These are phyloP conservation scores for Phaeosphaeria sp. DNA, from an alignment of 2,329 filamentous ascomycete species.

Conservation along the genomic window DNA sequence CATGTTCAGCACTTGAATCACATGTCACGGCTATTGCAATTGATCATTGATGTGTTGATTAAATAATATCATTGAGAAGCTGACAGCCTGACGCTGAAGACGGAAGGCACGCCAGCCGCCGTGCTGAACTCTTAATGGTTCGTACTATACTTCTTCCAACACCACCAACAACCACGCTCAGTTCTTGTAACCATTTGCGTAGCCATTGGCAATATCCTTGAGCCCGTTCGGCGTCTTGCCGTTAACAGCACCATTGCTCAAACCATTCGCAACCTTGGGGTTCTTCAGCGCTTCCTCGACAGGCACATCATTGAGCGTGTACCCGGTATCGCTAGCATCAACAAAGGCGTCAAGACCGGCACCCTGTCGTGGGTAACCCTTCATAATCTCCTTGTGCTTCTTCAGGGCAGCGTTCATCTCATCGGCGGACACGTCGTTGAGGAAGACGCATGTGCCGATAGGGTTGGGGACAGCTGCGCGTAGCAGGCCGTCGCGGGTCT, in stretches of 20 bases:
- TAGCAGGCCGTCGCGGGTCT: conserved; percentile 72
- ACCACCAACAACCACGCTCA: conserved; percentile 8
- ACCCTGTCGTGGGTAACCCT: conserved; percentile 67
- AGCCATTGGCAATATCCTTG: conserved; percentile 20
- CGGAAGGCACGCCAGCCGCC: not conserved
- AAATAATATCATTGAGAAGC: not conserved
- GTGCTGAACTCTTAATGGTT: not conserved
- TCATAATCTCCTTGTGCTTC: conserved; percentile 69
- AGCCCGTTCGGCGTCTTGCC: conserved; percentile 10
- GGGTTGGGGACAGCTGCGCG: conserved; percentile 73
- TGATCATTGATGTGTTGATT: not conserved
- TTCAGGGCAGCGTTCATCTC: conserved; percentile 68
- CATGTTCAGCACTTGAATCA: not conserved
- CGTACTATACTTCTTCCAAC: not conserved
- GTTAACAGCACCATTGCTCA: conserved; percentile 31
- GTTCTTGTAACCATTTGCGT: conserved; percentile 35
- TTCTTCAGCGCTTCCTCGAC: conserved; percentile 40
- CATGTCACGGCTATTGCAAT: not conserved
- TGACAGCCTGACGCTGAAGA: conserved; percentile 4
- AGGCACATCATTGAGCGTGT: conserved; percentile 55
- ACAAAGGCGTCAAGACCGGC: conserved; percentile 73
- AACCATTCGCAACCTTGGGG: conserved; percentile 27
- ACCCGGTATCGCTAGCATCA: conserved; percentile 72
- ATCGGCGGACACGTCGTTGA: conserved; percentile 69
- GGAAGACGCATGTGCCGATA: conserved; percentile 69